Evolutionary conservation across 1,284 basidiomycete genomes (phyloP).

Genomic region (Phellopilus nigrolimitatus): DNA sequence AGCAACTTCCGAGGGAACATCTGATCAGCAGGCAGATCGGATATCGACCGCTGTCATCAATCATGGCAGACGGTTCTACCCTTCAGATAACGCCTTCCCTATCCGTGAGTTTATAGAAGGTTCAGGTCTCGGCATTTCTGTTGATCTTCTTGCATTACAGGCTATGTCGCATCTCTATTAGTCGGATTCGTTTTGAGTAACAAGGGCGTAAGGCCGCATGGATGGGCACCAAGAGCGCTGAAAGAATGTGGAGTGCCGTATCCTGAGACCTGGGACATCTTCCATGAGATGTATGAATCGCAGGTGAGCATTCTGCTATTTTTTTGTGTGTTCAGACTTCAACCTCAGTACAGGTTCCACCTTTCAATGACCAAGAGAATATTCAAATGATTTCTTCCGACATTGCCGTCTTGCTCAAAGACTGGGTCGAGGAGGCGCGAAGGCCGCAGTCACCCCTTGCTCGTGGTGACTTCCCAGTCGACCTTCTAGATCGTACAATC

Average conservation of each 20-base stretch:
- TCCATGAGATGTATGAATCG: constrained; percentile 85
- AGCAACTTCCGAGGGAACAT: constrained; percentile 15
- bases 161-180: constrained; percentile 62
- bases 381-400: constrained; percentile 75
- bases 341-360: constrained; percentile 54
- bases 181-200: constrained; percentile 66
- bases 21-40: constrained; percentile 14
- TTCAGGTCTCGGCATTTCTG: background rate
- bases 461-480: constrained; percentile 66
- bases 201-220: constrained; percentile 53
- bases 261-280: constrained; percentile 76
- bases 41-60: constrained; percentile 28
- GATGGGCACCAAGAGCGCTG: constrained; percentile 79
- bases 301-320: constrained; percentile 60
- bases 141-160: constrained; percentile 34
- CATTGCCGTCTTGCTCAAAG: constrained; percentile 66
- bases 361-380: constrained; percentile 75
- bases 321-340: too few relatives aligned
- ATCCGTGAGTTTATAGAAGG: constrained; percentile 54
- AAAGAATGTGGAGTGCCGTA: constrained; percentile 74
- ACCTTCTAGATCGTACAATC: constrained; percentile 62
- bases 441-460: constrained; percentile 55
- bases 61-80: constrained; percentile 72
- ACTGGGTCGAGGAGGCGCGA: constrained; percentile 73
- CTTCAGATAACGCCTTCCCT: constrained; percentile 88